Conservation (phyloP, 805 yeast species). For the Candida odintsovae region DNA sequence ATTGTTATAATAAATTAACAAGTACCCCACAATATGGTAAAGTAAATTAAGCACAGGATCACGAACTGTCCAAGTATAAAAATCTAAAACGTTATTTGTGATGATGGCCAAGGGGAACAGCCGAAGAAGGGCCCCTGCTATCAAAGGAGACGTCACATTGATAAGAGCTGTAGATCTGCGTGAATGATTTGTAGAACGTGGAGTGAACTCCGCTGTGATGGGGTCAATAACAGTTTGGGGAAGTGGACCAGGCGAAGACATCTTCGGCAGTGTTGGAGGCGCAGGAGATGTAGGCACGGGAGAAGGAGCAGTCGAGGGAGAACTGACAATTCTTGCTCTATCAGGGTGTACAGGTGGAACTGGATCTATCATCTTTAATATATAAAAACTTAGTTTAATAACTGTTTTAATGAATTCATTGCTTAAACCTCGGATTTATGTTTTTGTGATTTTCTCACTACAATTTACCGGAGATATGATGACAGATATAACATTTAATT, state of each 20-base stretch:
- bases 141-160: not conserved
- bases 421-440: too few species aligned
- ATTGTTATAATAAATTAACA: slow-evolving; percentile 29
- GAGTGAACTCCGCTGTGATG: not conserved
- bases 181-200: not conserved
- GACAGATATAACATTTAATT: too few species aligned
- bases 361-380: not conserved
- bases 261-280: not conserved
- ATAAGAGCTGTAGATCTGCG: not conserved
- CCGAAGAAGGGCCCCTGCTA: slow-evolving; percentile 25
- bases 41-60: slow-evolving; percentile 36
- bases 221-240: not conserved
- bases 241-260: not conserved
- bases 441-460: too few species aligned
- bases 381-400: too few species aligned
- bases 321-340: not conserved
- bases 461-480: too few species aligned
- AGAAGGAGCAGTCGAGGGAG: not conserved
- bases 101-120: slow-evolving; percentile 40
- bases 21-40: slow-evolving; percentile 30
- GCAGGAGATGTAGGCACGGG: not conserved
- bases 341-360: not conserved
- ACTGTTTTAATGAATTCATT: too few species aligned
- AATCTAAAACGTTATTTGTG: slow-evolving; percentile 35
- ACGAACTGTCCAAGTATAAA: slow-evolving; percentile 42